phyloP scores from a whole-genome alignment of 2,329 filamentous ascomycete genomes.

The Paraconiothyrium sp. region DNA sequence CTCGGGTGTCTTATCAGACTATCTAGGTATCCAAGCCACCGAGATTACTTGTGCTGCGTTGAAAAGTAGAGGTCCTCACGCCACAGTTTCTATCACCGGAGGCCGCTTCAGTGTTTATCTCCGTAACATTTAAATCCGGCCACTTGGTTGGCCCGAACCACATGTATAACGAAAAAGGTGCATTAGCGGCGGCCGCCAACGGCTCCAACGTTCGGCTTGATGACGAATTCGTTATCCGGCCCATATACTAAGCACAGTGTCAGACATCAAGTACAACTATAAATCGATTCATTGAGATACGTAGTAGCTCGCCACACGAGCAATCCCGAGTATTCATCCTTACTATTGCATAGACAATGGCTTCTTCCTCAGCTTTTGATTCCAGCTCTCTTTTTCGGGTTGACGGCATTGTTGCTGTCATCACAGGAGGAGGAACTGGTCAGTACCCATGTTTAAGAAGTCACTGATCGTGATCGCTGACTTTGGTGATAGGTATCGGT shows the following conservation, averaged over 20 bases:
- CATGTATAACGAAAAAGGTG: neutral
- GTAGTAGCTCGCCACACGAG: neutral
- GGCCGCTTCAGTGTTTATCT: neutral
- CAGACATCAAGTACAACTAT: neutral
- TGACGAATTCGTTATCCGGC: neutral
- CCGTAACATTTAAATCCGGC: neutral
- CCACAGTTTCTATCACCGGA: neutral
- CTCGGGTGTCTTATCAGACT: too few relatives aligned
- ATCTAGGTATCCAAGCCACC: too few relatives aligned
- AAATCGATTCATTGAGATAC: neutral
- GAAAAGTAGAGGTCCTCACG: too few relatives aligned
- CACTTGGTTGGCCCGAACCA: neutral
- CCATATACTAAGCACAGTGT: neutral
- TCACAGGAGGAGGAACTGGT: conserved; percentile 32
- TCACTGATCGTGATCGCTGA: neutral
- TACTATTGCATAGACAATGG: neutral
- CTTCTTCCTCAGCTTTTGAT: conserved; percentile 6
- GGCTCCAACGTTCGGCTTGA: neutral
- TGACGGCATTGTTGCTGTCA: conserved; percentile 28
- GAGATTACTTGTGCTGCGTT: too few relatives aligned
- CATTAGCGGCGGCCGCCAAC: conserved; percentile 8
- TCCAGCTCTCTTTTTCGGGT: conserved; percentile 22
- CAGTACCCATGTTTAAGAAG: neutral
- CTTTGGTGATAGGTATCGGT: conserved; percentile 29
- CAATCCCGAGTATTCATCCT: too few relatives aligned